Base-by-base conservation (phyloP, 2,329 filamentous ascomycete genomes). In the Hymenoscyphus repandus region DNA sequence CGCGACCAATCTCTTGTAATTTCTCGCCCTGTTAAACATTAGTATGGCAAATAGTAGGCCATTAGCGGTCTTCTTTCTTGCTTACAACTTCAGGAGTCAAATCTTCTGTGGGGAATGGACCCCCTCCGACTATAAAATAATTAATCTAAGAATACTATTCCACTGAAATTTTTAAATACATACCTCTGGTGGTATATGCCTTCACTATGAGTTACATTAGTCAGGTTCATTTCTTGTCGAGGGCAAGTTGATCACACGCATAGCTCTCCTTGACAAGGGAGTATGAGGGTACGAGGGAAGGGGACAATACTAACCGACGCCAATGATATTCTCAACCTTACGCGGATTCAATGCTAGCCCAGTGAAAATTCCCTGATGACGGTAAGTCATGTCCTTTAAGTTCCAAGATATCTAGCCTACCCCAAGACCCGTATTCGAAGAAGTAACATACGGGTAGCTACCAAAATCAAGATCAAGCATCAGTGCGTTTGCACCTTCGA, bases 91-190 rank as follows among this genome's bases (percentile, higher is more conserved):
- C 44, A 13, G 31, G 34, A 7, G 36, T 41, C 9, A 65, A 56
- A 47, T 73, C 79, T 65, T 88, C 83, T 0, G 82, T 84, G 40
- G 83, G 82, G 70, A 88, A 86, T n/a, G 78, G 78, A 11, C 83
- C 83, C 39, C 73, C 73, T 39, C 74, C 76, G 13, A 47, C 45
- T 40, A 33, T 13, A 17, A 39, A 15, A 17, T n/a, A 5, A 17
- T 30, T 31, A 38, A 27, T 30, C 22, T 18, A 31, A 9, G 22
- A 15, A 13, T 37, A 17, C 13, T n/a, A 15, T 22, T 36, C 22
- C 1, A n/a, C 13, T 13, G 20, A 38, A n/a, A 13, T 13, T 39
- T 10, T 20, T 15, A 33, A 83, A 18, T 20, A 11, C 38, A 20
- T 40, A 40, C 38, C 79, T 49, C 61, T 27, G 30, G 83, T 86